Evolutionary conservation across 129 eudicot genomes (phyloP), one percentile per base, ranked within the genome.

Genomic region (Helichrysum umbraculigerum): DNA sequence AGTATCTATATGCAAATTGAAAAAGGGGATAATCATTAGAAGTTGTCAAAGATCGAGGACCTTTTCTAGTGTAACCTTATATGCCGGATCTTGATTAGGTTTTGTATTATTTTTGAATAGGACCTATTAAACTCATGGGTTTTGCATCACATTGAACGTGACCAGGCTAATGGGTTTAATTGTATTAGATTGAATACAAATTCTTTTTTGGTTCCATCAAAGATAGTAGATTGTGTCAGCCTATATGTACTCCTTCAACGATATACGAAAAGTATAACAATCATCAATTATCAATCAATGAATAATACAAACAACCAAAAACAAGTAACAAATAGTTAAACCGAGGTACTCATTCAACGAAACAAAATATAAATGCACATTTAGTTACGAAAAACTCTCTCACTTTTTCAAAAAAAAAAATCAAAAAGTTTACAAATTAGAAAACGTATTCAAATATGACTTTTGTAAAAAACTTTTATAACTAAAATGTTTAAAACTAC

Each of bases 211-310:
- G 54, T 14, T 47, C 54, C 28, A 25, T 25, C 28, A 25, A 47
- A 33, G 28, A 41, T 20, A 32, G n/a, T 41, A 19, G n/a, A 7
- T 20, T 30, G 35, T 59, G 35, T 35, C 35, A 58, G 3, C 25
- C 68, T 71, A 33, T 71, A 25, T 25, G 28, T 25, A 56, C 76
- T 54, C 65, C 4, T 71, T 71, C 64, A 71, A 71, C 64, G n/a
- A 14, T 52, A 12, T 58, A 7, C 32, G 28, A 58, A 58, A 28
- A 3, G 54, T 47, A 14, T 14, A 47, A 47, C 54, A 14, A 47
- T 37, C 7, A 37, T 42, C 50, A 25, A 25, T 25, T 25, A 42
- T 42, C 50, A 42, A 10, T 42, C 15, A 42, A 42, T 10, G 14
- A 42, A 54, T 57, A 41, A 41, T 41, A 10, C 14, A 2, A 9